Evolutionary conservation across 176 grass and related monocot species (phyloP), one percentile per base, ranked within the genome.

Genomic region (Oryza rufipogon): DNA sequence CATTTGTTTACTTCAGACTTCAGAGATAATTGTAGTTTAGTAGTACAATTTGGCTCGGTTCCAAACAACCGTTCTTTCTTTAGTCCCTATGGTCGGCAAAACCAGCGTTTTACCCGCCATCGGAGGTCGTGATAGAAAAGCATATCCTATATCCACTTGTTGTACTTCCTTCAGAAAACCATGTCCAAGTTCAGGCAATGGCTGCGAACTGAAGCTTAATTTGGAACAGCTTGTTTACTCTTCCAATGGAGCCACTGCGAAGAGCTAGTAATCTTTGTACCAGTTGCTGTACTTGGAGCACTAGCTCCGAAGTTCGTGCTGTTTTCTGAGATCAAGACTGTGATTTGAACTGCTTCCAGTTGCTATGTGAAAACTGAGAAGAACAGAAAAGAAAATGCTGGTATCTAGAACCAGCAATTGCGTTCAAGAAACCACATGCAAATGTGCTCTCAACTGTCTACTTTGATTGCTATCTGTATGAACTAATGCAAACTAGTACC

Each of bases 101-200:
- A 46, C 56, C 17, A 69, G 66, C 71, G 44, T 38, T 81, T 72
- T 71, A 44, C 64, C 41, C n/a, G n/a, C 64, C 77, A 85, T 77
- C 46, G 73, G 60, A 82, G 73, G 14, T 64, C 46, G 20, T 20
- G 0, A 73, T 32, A 82, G 32, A 66, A 66, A 72, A 0, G 13
- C 46, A 41, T 82, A 86, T 47, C 66, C 17, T 67, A 66, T 68
- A 33, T 6, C 79, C 14, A 86, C 20, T 83, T 83, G 79, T 7
- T 73, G 73, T 58, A 73, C 73, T 86, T 73, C 56, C 45, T 86
- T 78, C 68, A 73, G 34, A 41, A 3, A 72, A 81, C 58, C 22
- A 61, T 9, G 77, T 72, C 56, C 83, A 86, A 67, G 78, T 89
- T 86, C 44, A 86, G 78, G 45, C 1, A 34, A 66, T 65, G 42